Evolutionary conservation across 306 rosid species (phyloP).

Genomic region (Potentilla sterilis): DNA sequence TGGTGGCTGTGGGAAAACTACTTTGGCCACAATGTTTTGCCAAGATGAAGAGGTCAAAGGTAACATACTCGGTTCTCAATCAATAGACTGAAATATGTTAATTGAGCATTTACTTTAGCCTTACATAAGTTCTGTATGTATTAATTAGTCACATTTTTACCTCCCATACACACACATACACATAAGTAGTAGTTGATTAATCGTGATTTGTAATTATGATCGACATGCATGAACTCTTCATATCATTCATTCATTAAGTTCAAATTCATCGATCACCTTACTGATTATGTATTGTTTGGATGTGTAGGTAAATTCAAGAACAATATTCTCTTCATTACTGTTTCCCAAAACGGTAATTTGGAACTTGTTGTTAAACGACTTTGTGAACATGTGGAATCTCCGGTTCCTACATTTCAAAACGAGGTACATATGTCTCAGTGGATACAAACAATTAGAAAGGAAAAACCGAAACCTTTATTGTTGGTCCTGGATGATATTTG

Average conservation of each 20-base stretch:
- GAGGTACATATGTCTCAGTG: slow-evolving; percentile 29
- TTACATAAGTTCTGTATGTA: too few relatives aligned
- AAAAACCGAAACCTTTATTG: neutral
- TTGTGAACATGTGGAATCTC: slow-evolving; percentile 17
- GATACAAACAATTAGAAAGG: slow-evolving; percentile 22
- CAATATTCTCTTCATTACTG: slow-evolving; percentile 44
- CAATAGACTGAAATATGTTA: too few relatives aligned
- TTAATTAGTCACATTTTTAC: too few relatives aligned
- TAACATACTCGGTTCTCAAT: neutral
- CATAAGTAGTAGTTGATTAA: too few relatives aligned
- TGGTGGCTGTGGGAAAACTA: slow-evolving; percentile 53
- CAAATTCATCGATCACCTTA: neutral
- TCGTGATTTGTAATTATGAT: too few relatives aligned
- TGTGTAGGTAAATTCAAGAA: slow-evolving; percentile 37
- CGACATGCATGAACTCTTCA: too few relatives aligned
- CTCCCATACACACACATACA: too few relatives aligned
- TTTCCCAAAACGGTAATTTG: slow-evolving; percentile 39
- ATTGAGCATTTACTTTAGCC: too few relatives aligned
- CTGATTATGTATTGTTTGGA: neutral
- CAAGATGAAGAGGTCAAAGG: slow-evolving; percentile 45
- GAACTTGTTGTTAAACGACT: slow-evolving; percentile 31
- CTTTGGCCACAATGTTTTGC: slow-evolving; percentile 42
- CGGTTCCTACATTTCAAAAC: slow-evolving; percentile 28
- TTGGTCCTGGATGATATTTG: slow-evolving; percentile 10
- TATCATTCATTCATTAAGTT: too few relatives aligned